Conservation (phyloP, 225 moss, liverwort and hornwort genomes). For the Bryoerythrophyllum caledonicum region DNA sequence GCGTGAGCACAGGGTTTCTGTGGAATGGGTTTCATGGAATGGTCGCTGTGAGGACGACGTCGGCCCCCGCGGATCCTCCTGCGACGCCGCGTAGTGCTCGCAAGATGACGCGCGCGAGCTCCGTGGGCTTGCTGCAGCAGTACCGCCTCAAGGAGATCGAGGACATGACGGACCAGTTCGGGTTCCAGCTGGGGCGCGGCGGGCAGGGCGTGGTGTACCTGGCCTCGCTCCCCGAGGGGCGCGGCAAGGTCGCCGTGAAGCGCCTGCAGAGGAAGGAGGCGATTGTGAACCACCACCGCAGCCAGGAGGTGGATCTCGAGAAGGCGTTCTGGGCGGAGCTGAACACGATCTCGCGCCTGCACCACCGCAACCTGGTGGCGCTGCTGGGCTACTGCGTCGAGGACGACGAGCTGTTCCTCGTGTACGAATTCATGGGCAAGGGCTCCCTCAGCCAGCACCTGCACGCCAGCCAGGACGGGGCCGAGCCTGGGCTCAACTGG, state of each 20-base stretch:
- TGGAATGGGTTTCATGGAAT: slow-evolving; percentile 36
- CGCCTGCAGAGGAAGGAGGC: slow-evolving; percentile 31
- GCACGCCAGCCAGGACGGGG: slow-evolving; percentile 29
- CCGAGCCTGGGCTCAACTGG: slow-evolving; percentile 40
- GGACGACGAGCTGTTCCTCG: slow-evolving; percentile 50
- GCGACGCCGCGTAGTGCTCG: neutral
- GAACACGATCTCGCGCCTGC: slow-evolving; percentile 42
- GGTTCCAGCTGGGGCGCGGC: slow-evolving; percentile 38
- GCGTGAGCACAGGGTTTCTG: slow-evolving; percentile 41
- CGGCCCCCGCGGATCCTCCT: neutral
- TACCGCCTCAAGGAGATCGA: slow-evolving; percentile 35
- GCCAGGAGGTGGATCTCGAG: slow-evolving; percentile 33
- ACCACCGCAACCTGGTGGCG: slow-evolving; percentile 46
- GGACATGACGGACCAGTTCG: slow-evolving; percentile 44
- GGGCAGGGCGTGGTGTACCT: slow-evolving; percentile 47
- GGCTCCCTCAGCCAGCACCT: slow-evolving; percentile 47
- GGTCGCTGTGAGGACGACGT: neutral
- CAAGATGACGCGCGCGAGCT: slow-evolving; percentile 6
- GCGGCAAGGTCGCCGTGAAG: slow-evolving; percentile 46
- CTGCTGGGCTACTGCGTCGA: slow-evolving; percentile 47
- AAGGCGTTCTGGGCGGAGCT: slow-evolving; percentile 57
- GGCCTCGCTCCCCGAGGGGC: slow-evolving; percentile 30
- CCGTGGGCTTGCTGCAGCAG: slow-evolving; percentile 40
- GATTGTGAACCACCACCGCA: slow-evolving; percentile 19
- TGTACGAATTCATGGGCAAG: slow-evolving; percentile 49